Evolutionary conservation across 2,329 filamentous ascomycete genomes (phyloP), one percentile per base, ranked within the genome.

Genomic region (Chaetomiaceae sp.): DNA sequence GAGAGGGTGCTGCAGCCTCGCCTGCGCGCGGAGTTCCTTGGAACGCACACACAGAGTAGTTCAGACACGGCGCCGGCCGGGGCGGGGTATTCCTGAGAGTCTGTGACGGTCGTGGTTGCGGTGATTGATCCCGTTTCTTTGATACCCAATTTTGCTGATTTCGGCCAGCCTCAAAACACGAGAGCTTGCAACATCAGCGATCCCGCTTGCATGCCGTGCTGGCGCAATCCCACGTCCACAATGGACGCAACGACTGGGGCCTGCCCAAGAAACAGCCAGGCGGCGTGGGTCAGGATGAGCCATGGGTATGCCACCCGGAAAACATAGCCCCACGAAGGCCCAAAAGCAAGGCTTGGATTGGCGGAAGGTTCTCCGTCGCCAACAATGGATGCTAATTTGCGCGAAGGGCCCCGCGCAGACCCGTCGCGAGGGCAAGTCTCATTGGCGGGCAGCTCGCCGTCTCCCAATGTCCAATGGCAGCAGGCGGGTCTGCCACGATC

Each of bases 241-340:
- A 11, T 9, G n/a, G n/a, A n/a, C n/a, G n/a, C n/a, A n/a, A n/a
- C n/a, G n/a, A n/a, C n/a, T n/a, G n/a, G n/a, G n/a, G n/a, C n/a
- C n/a, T n/a, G n/a, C n/a, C n/a, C n/a, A n/a, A n/a, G n/a, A 40
- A 11, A 10, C 13, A 18, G 37, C 40, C 40, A n/a, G n/a, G n/a
- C 32, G 32, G 16, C 32, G 29, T 16, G 25, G 29, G 27, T 25
- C 25, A 21, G 20, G 29, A 25, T 25, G 20, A 18, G 48, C 33
- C 38, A 29, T 37, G 48, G 40, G 40, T 43, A 44, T 21, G 40
- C 16, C 40, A 37, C 48, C 32, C 40, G 32, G n/a, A n/a, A n/a
- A n/a, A n/a, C n/a, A 30, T 23, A 34, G 36, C 46, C 46, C 29
- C 46, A 32, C 18, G 38, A 32, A 14, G 18, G 18, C 11, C 33